phyloP scores from a whole-genome alignment of 139 green algal species.

The Chlorella vulgaris region DNA sequence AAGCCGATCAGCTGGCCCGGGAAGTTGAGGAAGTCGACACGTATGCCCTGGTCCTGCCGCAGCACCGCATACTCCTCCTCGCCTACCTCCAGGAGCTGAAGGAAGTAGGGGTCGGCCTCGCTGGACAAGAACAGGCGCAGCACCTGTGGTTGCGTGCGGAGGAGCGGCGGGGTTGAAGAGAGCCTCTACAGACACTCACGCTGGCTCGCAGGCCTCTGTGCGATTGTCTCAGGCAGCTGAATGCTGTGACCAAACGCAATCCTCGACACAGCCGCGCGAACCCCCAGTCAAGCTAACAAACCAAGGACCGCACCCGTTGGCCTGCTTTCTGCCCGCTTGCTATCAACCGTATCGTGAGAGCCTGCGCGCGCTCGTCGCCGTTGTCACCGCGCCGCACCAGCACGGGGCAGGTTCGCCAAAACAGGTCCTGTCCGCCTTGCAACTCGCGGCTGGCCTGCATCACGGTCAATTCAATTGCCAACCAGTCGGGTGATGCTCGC shows the following conservation, averaged over 20 bases:
- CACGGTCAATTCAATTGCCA: not conserved
- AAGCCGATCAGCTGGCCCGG: conserved; percentile 85
- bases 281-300: not conserved
- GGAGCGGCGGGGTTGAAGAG: not conserved
- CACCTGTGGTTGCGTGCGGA: conserved; percentile 45
- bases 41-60: conserved; percentile 88
- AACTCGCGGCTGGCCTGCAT: conserved; percentile 1
- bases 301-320: conserved; percentile 9
- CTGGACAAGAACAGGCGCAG: conserved; percentile 79
- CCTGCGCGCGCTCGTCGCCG: not conserved
- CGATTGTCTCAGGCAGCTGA: too few relatives aligned
- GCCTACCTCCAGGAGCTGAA: conserved; percentile 87
- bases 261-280: too few relatives aligned
- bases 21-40: conserved; percentile 92
- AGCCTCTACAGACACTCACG: too few relatives aligned
- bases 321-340: not conserved
- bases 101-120: conserved; percentile 75
- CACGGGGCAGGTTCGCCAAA: conserved; percentile 74
- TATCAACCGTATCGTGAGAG: conserved; percentile 16
- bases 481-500: too few relatives aligned
- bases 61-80: conserved; percentile 90
- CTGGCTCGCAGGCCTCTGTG: too few relatives aligned
- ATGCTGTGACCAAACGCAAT: too few relatives aligned
- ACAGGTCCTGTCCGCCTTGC: conserved; percentile 57
- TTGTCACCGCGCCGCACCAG: conserved; percentile 58